Base-by-base conservation (phyloP, 345 rosid genomes). In the Garcia nutans region DNA sequence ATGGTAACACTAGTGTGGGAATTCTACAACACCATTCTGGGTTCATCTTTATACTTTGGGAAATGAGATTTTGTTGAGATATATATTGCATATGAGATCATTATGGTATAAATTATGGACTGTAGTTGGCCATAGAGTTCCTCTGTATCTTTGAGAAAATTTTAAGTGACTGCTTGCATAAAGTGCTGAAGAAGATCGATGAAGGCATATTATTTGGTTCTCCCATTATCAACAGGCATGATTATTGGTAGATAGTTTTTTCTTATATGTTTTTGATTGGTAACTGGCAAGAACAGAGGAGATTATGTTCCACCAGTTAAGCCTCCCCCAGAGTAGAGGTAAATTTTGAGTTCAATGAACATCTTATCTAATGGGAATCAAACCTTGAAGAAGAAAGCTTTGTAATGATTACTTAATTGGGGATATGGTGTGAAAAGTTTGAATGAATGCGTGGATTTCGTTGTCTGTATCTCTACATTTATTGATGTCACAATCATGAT, bases 281-380 rank as follows among this genome's bases (percentile, higher is more conserved):
- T n/a, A 19, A 42, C 9, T 26, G n/a, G 67, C 8, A 13, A 68
- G 24, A 57, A 12, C 17, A 49, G 19, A 5, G 10, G 20, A 55
- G 11, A 22, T 57, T 0, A 11, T 44, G 15, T 47, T 63, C 28
- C 28, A 5, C n/a, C 6, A 17, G 58, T 15, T 7, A 15, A 67
- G 70, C 70, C 20, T 66, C 17, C 54, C 45, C n/a, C n/a, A 13
- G 56, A 1, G 10, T 58, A 6, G 58, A 1, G 56, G 52, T 42
- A 12, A n/a, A 19, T 65, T 65, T 44, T 44, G 2, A n/a, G n/a
- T n/a, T n/a, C n/a, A n/a, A n/a, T n/a, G n/a, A n/a, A n/a, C n/a
- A n/a, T n/a, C n/a, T n/a, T n/a, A 42, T 66, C 57, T n/a, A 74
- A 23, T 33, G 41, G 63, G 72, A 66, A 74, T 65, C 71, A 74